These are phyloP conservation scores for Annulohypoxylon stygium DNA, from an alignment of 495 filamentous ascomycete species.

Conservation along the genomic window DNA sequence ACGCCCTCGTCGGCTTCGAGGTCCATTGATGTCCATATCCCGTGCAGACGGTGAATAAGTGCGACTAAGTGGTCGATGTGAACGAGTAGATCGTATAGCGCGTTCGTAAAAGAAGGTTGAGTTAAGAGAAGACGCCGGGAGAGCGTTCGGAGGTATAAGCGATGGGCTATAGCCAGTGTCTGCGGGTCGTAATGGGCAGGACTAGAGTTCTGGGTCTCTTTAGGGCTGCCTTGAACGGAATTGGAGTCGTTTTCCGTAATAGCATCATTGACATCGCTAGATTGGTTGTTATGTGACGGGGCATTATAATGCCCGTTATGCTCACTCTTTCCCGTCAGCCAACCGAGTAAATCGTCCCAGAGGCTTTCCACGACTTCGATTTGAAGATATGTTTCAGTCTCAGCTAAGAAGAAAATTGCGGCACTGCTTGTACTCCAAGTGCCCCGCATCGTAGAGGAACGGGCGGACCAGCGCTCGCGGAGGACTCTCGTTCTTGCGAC, in stretches of 20 bases:
- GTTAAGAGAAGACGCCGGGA: constrained; percentile 77
- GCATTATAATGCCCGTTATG: constrained; percentile 32
- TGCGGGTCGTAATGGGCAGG: constrained; percentile 76
- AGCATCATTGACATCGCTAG: not conserved
- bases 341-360: constrained; percentile 73
- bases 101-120: constrained; percentile 73
- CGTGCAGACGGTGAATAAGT: constrained; percentile 76
- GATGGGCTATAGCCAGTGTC: constrained; percentile 82
- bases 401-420: constrained; percentile 87
- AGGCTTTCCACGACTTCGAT: constrained; percentile 86
- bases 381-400: constrained; percentile 87
- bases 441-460: constrained; percentile 75
- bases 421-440: constrained; percentile 90
- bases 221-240: not conserved
- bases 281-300: not conserved
- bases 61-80: constrained; percentile 83
- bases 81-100: constrained; percentile 77
- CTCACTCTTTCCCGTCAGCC: constrained; percentile 58
- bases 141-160: constrained; percentile 76
- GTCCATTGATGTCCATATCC: constrained; percentile 78
- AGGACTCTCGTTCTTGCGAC: constrained; percentile 66
- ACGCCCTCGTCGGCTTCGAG: constrained; percentile 83
- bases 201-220: constrained; percentile 11
- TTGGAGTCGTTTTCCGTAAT: constrained; percentile 6
- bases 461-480: constrained; percentile 68